Evolutionary conservation across 495 filamentous ascomycete genomes (phyloP).

Genomic region (Aspergillus funiculosus): DNA sequence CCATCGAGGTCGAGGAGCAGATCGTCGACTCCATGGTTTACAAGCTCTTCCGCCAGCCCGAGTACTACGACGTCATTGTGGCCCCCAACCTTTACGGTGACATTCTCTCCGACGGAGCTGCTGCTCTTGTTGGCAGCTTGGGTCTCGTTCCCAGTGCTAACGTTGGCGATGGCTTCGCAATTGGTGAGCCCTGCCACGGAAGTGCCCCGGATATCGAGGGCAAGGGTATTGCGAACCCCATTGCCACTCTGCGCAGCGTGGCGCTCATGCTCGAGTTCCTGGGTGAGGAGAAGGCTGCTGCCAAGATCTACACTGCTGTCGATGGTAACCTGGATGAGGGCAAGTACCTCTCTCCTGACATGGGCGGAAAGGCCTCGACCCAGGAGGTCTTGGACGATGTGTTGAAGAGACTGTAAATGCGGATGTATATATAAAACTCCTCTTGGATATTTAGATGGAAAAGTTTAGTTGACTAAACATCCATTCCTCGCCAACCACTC

Average conservation of each 20-base stretch:
- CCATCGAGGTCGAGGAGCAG: slow-evolving; percentile 82
- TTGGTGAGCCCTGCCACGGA: slow-evolving; percentile 97
- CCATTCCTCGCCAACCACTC: too few relatives aligned
- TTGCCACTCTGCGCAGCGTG: slow-evolving; percentile 86
- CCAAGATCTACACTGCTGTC: slow-evolving; percentile 82
- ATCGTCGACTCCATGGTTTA: slow-evolving; percentile 99
- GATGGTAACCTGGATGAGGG: slow-evolving; percentile 87
- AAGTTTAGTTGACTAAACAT: background rate
- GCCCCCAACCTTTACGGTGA: slow-evolving; percentile 98
- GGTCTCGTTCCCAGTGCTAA: slow-evolving; percentile 95
- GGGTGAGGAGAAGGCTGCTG: slow-evolving; percentile 76
- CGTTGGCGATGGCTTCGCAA: slow-evolving; percentile 89
- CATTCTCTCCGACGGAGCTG: slow-evolving; percentile 91
- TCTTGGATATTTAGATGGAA: slow-evolving; percentile 5
- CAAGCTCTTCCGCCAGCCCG: slow-evolving; percentile 95
- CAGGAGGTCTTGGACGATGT: slow-evolving; percentile 88
- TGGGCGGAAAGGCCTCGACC: slow-evolving; percentile 84
- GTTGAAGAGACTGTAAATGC: slow-evolving; percentile 66
- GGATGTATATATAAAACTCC: background rate
- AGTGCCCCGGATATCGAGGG: slow-evolving; percentile 95
- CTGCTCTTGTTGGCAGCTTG: slow-evolving; percentile 87
- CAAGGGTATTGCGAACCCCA: slow-evolving; percentile 86
- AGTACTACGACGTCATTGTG: slow-evolving; percentile 93
- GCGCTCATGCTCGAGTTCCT: slow-evolving; percentile 96
- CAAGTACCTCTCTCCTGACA: slow-evolving; percentile 76